These are phyloP conservation scores for Mortierella sp. DNA, from an alignment of 371 early-diverging fungal genomes.

Conservation along the genomic window DNA sequence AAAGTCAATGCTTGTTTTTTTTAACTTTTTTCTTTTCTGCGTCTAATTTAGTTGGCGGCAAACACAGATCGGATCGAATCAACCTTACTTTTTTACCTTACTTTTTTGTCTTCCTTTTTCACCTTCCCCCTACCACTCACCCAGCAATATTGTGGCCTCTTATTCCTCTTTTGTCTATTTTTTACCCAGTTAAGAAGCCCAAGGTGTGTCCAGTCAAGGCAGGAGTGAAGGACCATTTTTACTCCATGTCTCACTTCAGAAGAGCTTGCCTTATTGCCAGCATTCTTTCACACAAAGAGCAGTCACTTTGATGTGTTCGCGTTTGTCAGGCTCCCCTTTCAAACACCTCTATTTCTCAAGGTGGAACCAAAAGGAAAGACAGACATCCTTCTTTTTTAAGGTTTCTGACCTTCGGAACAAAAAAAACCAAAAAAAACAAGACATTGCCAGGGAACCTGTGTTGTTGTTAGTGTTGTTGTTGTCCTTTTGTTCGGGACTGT, in stretches of 20 bases:
- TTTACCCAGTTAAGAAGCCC: background rate
- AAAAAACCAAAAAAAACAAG: background rate
- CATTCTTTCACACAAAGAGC: too few species aligned
- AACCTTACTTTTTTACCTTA: too few species aligned
- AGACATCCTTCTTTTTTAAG: background rate
- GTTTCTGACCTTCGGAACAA: background rate
- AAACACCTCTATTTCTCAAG: too few species aligned
- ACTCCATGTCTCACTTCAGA: constrained; percentile 1
- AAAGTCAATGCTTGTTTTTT: too few species aligned
- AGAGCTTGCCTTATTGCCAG: background rate
- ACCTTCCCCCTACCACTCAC: too few species aligned
- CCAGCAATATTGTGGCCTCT: background rate
- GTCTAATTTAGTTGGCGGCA: too few species aligned
- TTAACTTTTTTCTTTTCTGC: too few species aligned
- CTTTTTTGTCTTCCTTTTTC: too few species aligned
- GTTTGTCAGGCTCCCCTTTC: background rate
- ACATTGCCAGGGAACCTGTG: background rate
- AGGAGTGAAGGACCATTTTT: background rate
- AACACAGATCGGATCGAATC: too few species aligned
- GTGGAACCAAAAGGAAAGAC: constrained; percentile 3
- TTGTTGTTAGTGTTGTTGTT: background rate
- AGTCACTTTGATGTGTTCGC: background rate
- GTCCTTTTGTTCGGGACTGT: too few species aligned
- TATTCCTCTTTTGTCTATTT: background rate
- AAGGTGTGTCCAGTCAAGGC: background rate